These are phyloP conservation scores for Aureobasidium sp. DNA, from an alignment of 2,329 filamentous ascomycete genomes.

Conservation along the genomic window DNA sequence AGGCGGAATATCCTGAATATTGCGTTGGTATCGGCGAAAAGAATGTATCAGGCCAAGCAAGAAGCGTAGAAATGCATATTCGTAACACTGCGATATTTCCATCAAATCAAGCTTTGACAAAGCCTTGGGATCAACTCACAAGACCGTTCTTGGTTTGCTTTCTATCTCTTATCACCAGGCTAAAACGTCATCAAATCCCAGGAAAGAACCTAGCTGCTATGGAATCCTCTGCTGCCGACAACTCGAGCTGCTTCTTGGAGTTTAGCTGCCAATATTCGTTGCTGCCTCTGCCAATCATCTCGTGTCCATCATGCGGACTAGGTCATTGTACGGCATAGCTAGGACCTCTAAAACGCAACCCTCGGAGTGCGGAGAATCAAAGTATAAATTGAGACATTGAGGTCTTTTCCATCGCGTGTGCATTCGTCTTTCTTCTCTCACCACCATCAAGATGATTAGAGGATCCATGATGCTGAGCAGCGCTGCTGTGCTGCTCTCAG, in stretches of 20 bases:
- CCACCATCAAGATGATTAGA: background rate
- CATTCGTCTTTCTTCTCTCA: background rate
- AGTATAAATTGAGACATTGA: constrained; percentile 1
- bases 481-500: background rate
- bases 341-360: background rate
- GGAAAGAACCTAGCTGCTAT: background rate
- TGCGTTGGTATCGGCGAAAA: background rate
- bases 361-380: background rate
- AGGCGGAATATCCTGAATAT: background rate
- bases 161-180: constrained; percentile 5
- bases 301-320: background rate
- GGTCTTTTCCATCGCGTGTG: background rate
- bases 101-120: background rate
- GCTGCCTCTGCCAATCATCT: background rate
- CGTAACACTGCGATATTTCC: background rate
- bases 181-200: background rate
- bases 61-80: background rate
- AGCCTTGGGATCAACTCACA: background rate
- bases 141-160: background rate
- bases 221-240: background rate
- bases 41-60: background rate
- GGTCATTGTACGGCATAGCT: background rate
- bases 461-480: background rate
- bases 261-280: constrained; percentile 1
- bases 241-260: constrained; percentile 11